Evolutionary conservation across 2,329 filamentous ascomycete species (phyloP).

Genomic region (Aspergillus neoniger): DNA sequence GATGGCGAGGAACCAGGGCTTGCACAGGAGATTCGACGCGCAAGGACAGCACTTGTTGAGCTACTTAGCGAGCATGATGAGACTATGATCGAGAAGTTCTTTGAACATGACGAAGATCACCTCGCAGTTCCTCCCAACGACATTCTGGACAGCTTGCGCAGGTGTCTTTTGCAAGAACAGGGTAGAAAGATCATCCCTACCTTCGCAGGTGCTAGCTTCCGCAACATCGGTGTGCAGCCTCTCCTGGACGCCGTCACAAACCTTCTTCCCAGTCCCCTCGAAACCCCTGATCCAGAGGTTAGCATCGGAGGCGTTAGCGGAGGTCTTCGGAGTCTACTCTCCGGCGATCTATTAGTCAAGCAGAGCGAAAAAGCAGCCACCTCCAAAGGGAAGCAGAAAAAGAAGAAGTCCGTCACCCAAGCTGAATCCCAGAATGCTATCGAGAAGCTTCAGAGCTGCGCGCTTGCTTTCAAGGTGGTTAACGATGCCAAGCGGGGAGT

Average conservation of each 20-base stretch:
- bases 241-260: constrained; percentile 86
- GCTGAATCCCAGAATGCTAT: constrained; percentile 50
- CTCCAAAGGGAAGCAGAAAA: constrained; percentile 45
- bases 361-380: constrained; percentile 33
- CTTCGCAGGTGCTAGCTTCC: constrained; percentile 88
- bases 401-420: constrained; percentile 44
- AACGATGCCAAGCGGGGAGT: constrained; percentile 83
- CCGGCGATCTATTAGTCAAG: constrained; percentile 47
- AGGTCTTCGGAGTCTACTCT: constrained; percentile 54
- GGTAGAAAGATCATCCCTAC: constrained; percentile 74
- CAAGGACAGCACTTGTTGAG: constrained; percentile 77
- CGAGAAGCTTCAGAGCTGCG: constrained; percentile 68
- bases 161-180: constrained; percentile 65
- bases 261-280: constrained; percentile 78
- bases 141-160: constrained; percentile 73
- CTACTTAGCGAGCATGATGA: constrained; percentile 87
- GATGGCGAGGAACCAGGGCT: constrained; percentile 52
- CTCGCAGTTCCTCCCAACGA: constrained; percentile 64
- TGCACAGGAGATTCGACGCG: constrained; percentile 69
- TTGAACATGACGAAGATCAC: constrained; percentile 74
- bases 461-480: constrained; percentile 87
- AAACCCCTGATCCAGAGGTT: constrained; percentile 78
- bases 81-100: constrained; percentile 77
- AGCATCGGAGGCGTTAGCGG: constrained; percentile 62
- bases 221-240: constrained; percentile 91